Evolutionary conservation across 2,329 filamentous ascomycete species (phyloP), one percentile per base, ranked within the genome.

Genomic region (Exserohilum rostratum): DNA sequence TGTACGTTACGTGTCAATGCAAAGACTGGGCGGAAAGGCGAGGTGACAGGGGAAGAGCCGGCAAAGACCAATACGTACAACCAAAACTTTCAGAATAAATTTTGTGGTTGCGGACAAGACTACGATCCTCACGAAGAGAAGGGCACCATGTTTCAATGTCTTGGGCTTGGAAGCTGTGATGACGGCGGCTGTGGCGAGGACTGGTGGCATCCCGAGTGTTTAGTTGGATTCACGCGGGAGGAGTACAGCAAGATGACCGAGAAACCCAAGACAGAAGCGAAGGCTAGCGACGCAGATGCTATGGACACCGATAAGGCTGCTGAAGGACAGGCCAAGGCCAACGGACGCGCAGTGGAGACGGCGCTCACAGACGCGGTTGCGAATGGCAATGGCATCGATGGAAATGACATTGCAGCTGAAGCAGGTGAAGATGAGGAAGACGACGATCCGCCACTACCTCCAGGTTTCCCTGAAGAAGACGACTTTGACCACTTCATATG

Each of bases 111-210:
- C 69, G 85, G 85, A 27, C 89, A 93, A 68, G 86, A 93, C 55
- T 99, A 99, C 71, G 90, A 97, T 71, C 87, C 93, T 0, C 85
- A 93, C 43, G 83, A 90, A 71, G 92, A 99, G 73, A 96, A 93
- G 66, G 93, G 93, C 0, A 98, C 93, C 34, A 99, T 99, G 95
- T 99, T 96, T 66, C 95, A 99, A 75, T 99, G 95, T 71, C 76
- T 98, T 2, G 93, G 93, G 0, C 79, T 98, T 0, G 92, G 91
- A 0, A 89, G 86, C 0, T 82, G 85, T 11, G 89, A 93, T 62
- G 87, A 88, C 1, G 93, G 93, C 13, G 93, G 93, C 4, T 98
- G 93, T 76, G 93, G 93, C 11, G 93, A 98, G 77, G 93, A 98
- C 71, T 98, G 93, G 93, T 98, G 91, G 83, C 93, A 98, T 77